These are phyloP conservation scores for Eucalyptus shirleyi DNA, from an alignment of 345 rosid species.

Conservation along the genomic window DNA sequence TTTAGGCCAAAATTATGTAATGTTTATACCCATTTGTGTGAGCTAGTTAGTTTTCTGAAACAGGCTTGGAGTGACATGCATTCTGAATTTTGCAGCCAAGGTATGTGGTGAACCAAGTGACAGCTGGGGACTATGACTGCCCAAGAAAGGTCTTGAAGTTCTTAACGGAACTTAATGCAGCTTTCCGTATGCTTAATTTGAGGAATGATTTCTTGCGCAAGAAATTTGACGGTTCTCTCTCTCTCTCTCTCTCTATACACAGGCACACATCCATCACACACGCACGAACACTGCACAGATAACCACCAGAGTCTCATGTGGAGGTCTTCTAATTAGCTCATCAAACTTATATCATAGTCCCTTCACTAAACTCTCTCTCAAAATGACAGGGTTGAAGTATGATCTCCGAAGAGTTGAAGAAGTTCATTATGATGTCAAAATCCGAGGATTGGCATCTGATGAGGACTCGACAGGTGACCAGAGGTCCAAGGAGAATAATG, in stretches of 20 bases:
- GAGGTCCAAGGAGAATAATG: neutral
- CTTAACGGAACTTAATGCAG: slow-evolving; percentile 79
- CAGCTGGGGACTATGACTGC: slow-evolving; percentile 85
- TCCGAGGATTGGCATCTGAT: slow-evolving; percentile 47
- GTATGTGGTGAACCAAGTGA: slow-evolving; percentile 85
- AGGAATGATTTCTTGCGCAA: slow-evolving; percentile 95
- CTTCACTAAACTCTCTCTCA: neutral
- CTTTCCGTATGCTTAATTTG: slow-evolving; percentile 91
- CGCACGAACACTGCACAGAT: neutral
- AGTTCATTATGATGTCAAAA: slow-evolving; percentile 84
- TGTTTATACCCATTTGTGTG: neutral
- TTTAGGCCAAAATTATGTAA: neutral
- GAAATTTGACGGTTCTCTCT: slow-evolving; percentile 67
- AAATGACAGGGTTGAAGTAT: slow-evolving; percentile 65
- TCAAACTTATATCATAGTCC: neutral
- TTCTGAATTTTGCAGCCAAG: slow-evolving; percentile 49
- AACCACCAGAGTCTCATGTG: neutral
- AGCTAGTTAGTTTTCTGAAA: neutral
- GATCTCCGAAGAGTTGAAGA: slow-evolving; percentile 82
- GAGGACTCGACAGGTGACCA: slow-evolving; percentile 19
- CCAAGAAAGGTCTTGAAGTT: slow-evolving; percentile 80
- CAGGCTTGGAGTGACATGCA: neutral
- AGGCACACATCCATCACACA: neutral
- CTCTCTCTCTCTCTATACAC: neutral
- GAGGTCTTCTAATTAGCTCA: neutral